Conservation (phyloP, 192 early-diverging fungal species). For the Phycomyces blakesleeanus region DNA sequence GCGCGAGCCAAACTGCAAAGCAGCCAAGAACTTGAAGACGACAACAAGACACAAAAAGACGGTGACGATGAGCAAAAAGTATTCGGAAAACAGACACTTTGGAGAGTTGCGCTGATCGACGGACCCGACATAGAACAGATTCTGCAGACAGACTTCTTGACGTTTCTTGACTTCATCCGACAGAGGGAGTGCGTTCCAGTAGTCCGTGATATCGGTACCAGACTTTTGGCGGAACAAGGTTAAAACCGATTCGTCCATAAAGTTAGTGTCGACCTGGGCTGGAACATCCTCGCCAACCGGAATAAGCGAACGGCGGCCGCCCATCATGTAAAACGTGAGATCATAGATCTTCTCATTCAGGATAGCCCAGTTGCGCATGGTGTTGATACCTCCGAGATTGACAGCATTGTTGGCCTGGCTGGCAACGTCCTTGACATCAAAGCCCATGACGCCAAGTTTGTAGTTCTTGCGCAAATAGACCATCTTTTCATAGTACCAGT, state of each 20-base stretch:
- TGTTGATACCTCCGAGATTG: conserved; percentile 29
- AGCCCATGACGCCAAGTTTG: conserved; percentile 65
- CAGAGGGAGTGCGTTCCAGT: conserved; percentile 55
- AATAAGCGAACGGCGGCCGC: conserved; percentile 42
- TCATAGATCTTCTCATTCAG: conserved; percentile 72
- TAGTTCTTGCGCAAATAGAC: conserved; percentile 56
- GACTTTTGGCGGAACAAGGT: conserved; percentile 61
- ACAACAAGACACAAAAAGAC: conserved; percentile 81
- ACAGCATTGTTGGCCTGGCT: conserved; percentile 40
- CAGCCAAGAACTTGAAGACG: conserved; percentile 71
- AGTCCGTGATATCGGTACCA: conserved; percentile 59
- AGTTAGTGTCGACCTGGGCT: conserved; percentile 41
- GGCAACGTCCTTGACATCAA: conserved; percentile 51
- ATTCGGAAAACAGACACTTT: conserved; percentile 77
- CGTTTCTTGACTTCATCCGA: conserved; percentile 38
- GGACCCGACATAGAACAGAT: conserved; percentile 81
- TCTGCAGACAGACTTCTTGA: conserved; percentile 74
- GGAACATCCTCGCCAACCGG: conserved; percentile 36
- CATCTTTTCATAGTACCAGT: conserved; percentile 68
- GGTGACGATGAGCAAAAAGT: conserved; percentile 78
- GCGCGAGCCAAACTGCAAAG: conserved; percentile 64
- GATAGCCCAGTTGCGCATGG: conserved; percentile 53
- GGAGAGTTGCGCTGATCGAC: conserved; percentile 81
- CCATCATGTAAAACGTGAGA: conserved; percentile 62
- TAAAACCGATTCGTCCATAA: conserved; percentile 58